Base-by-base conservation (phyloP, 2,329 filamentous ascomycete species). In the Calonectria pseudoturangicola region DNA sequence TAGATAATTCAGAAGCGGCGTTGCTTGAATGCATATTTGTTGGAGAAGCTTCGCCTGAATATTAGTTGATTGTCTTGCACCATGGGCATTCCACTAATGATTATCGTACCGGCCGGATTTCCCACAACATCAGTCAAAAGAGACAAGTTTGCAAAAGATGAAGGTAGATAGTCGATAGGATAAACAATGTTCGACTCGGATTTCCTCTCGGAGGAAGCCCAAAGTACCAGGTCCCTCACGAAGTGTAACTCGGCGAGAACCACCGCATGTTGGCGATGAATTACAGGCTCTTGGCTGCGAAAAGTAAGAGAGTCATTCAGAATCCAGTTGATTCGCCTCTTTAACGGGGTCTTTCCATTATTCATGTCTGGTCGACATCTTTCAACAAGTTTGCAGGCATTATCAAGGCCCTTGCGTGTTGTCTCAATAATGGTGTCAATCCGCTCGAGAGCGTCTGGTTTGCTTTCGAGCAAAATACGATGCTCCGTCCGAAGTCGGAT, bases 401-500 rank as follows among this genome's bases (percentile, higher is more conserved):
- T 18, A 15, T 30, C 30, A 21, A 71, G 51, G 25, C 51, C 51
- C 5, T 27, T 33, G 13, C 56, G 50, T 2, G 68, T 64, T 12
- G 30, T 45, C 33, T 71, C 30, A 13, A 71, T 71, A 16, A 66
- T 62, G 21, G 9, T 51, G n/a, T 71, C 54, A 3, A 71, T 48
- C 7, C 63, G 62, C 2, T 62, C 28, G 25, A 66, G 54, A 5
- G 41, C 27, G 4, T 12, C 36, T 0, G 30, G 25, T 15, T 60
- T 21, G 30, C 21, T 28, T 33, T 51, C 50, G n/a, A 71, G 68
- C 1, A 54, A 21, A 2, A 13, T 12, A 15, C 47, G 21, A 9
- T 66, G 50, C 9, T 71, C 68, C 15, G 30, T 62, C 10, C 68
- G 68, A 8, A 71, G 33, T 25, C 51, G 28, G 21, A 71, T 71